Conservation (phyloP, 192 early-diverging fungal genomes). For the Spizellomyces punctatus region DNA sequence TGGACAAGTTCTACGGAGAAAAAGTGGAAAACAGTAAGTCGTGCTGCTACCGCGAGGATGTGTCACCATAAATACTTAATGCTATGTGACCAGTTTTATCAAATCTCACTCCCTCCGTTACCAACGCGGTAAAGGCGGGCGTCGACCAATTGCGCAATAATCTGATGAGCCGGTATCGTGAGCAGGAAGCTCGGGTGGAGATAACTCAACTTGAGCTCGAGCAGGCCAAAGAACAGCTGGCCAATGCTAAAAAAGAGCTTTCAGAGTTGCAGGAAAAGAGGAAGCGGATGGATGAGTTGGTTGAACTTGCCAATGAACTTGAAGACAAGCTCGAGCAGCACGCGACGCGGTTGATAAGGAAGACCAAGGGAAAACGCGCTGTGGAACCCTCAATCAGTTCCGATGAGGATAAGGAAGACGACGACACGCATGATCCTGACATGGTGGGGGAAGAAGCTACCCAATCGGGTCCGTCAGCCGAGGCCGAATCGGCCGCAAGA, state of each 20-base stretch:
- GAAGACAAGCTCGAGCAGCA: background rate
- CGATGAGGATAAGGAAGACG: background rate
- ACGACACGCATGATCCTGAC: background rate
- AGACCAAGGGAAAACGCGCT: background rate
- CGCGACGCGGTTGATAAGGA: background rate
- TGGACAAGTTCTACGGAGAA: constrained; percentile 27
- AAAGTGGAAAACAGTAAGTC: constrained; percentile 18
- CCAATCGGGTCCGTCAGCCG: background rate
- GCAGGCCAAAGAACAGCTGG: constrained; percentile 7
- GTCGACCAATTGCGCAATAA: background rate
- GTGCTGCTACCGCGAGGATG: background rate
- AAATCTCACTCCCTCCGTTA: constrained; percentile 12
- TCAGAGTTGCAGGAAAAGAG: constrained; percentile 7
- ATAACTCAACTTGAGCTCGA: background rate
- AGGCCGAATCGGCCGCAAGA: background rate
- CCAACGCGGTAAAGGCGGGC: background rate
- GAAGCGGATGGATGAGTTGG: background rate
- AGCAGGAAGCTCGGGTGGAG: background rate
- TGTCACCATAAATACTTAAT: background rate
- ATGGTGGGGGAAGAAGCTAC: no score
- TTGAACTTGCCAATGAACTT: background rate
- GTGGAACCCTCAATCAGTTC: background rate
- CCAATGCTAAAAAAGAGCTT: constrained; percentile 1
- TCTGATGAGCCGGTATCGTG: background rate
- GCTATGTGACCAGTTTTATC: constrained; percentile 9